A percentile compares a stretch with the other conserved stretches of the same genome.
phyloP scores from a whole-genome alignment of 805 yeast species.

The Candida oleophila region DNA sequence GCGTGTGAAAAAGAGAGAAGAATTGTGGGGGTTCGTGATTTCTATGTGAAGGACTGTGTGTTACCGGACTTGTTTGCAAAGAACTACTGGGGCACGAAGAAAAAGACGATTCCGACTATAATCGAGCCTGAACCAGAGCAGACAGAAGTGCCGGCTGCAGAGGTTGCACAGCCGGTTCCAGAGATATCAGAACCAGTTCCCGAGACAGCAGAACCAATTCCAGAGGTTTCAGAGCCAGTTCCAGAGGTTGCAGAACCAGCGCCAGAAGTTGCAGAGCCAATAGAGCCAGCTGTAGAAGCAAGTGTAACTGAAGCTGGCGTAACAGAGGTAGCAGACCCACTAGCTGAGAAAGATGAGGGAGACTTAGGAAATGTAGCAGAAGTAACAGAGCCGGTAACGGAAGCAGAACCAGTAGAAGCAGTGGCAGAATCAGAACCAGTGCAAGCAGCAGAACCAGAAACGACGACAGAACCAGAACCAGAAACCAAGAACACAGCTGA shows the following conservation, averaged over 20 bases:
- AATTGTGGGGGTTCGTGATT: slow-evolving; percentile 89
- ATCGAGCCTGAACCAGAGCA: slow-evolving; percentile 1
- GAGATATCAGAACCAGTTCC: slow-evolving; percentile 1
- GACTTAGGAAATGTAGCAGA: too few relatives aligned
- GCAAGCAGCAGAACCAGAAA: slow-evolving; percentile 5
- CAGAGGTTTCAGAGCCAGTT: slow-evolving; percentile 7
- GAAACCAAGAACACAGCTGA: too few relatives aligned
- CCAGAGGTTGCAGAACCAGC: slow-evolving; percentile 2
- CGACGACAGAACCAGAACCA: slow-evolving; percentile 2
- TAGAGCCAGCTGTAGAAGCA: not conserved
- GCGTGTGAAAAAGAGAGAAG: slow-evolving; percentile 89
- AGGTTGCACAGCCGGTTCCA: slow-evolving; percentile 1
- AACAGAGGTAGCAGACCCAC: slow-evolving; percentile 4
- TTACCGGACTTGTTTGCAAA: slow-evolving; percentile 43
- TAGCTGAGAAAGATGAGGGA: slow-evolving; percentile 11
- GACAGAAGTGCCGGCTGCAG: not conserved
- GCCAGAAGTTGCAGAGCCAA: not conserved
- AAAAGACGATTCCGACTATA: not conserved
- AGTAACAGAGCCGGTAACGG: slow-evolving; percentile 5
- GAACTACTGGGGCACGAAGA: slow-evolving; percentile 34
- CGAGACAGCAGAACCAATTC: slow-evolving; percentile 1
- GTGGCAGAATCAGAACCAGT: slow-evolving; percentile 5
- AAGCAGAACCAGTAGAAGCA: slow-evolving; percentile 9
- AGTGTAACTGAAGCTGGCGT: not conserved
- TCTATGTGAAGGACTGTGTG: slow-evolving; percentile 60